Evolutionary conservation across 2,329 filamentous ascomycete genomes (phyloP), one percentile per base, ranked within the genome.

Genomic region (Microdochium nivale): DNA sequence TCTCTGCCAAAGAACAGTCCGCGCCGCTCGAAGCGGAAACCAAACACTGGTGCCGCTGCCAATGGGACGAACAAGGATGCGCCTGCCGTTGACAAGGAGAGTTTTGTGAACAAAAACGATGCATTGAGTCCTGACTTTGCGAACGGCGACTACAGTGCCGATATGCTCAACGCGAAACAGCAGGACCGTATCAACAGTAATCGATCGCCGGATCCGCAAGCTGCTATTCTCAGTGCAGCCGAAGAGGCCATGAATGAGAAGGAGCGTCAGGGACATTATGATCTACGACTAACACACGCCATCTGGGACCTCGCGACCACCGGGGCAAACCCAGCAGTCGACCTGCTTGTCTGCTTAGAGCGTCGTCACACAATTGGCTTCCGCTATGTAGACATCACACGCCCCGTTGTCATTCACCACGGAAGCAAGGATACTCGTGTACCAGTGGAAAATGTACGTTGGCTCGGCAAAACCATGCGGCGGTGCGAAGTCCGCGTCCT

Each of bases 271-370:
- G 74, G 78, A 53, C 81, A 78, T 8, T 97, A 95, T 66, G 91
- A 97, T 63, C 82, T 79, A 51, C 84, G 90, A 2, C 79, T 99
- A 14, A 97, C 94, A 0, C 88, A 95, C 60, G 86, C 88, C 11
- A 97, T 96, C 58, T 99, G 94, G 94, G 87, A 92, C 54, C 78
- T 95, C 19, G 90, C 94, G 1, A 97, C 92, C 0, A 86, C 86
- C 1, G 87, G 91, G 49, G 90, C 91, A 2, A 97, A 99, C 64
- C 94, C 94, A 0, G 92, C 94, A 1, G 89, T 95, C 0, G 94
- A 99, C 67, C 73, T 99, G 19, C 75, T 99, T 1, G 88, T 96
- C 5, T 99, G 94, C 64, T 77, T 99, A 1, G 94, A 99, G 68
- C 83, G 94, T 23, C 81, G 88, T 25, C 90, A 95, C 61, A 84